Base-by-base conservation (phyloP, 768 basidiomycete species). In the Boletus sp. region DNA sequence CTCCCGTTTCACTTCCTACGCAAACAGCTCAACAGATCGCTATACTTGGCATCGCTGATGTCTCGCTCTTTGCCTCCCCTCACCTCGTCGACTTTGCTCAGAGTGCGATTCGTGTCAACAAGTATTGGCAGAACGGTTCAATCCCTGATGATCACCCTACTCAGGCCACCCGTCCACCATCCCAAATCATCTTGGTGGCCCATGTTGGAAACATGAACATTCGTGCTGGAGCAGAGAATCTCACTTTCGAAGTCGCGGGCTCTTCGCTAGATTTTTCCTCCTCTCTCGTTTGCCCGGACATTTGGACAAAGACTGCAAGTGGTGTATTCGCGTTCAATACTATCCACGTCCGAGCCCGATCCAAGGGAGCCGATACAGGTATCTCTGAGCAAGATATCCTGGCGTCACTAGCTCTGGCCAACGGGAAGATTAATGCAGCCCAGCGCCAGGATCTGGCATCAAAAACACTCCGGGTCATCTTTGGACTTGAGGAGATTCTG, bases 181-280 rank as follows among this genome's bases (percentile, higher is more conserved):
- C 55, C 51, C 60, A 72, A 41, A 37, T 64, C 7, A 77, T 83
- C 47, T 40, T 79, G 13, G 67, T 77, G 6, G 64, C 79, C 7
- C 70, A 70, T 34, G 59, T 85, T 45, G 73, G 70, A 7, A 73
- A 65, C 8, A 58, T 87, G 40, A 75, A 75, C 27, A 62, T 88
- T n/a, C 80, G 78, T 51, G 87, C 87, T 8, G 83, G 81, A 6
- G 87, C 88, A 7, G 85, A 86, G 63, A 89, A 84, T 61, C 74
- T 91, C 29, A 73, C 81, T 17, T 79, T 88, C 51, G 88, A 87
- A 49, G 76, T 85, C 51, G 79, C 79, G 15, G 63, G 80, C 25
- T 70, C 67, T 39, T 68, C 58, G 8, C 32, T 69, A 5, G 48
- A 57, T 57, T 59, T 47, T 63, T 69, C 46, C 57, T 61, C 61